These are phyloP conservation scores for Crithidia mellificae DNA, from an alignment of 208 protist genomes.

Conservation along the genomic window DNA sequence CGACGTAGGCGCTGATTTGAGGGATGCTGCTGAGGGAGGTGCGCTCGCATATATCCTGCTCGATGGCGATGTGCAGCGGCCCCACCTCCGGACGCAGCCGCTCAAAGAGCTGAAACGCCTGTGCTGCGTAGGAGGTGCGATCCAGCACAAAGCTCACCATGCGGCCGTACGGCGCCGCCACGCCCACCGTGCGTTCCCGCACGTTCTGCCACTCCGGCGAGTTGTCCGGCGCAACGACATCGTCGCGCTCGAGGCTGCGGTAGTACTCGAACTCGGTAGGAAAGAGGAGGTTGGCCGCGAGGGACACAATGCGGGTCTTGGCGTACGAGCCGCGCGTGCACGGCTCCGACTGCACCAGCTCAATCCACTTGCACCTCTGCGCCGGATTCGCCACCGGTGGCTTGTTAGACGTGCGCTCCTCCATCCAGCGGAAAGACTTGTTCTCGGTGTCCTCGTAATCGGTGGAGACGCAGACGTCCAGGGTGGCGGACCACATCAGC, in stretches of 20 bases:
- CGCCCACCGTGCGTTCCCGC: not conserved
- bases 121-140: constrained; percentile 11
- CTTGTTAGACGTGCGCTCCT: constrained; percentile 6
- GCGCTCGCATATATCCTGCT: not conserved
- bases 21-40: not conserved
- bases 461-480: constrained; percentile 11
- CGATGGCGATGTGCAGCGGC: not conserved
- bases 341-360: constrained; percentile 17
- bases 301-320: not conserved
- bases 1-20: not conserved
- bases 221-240: constrained; percentile 1
- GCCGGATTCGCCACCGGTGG: not conserved
- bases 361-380: constrained; percentile 1
- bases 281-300: constrained; percentile 8
- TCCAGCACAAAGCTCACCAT: constrained; percentile 6
- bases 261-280: constrained; percentile 9
- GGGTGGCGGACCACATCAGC: constrained; percentile 14
- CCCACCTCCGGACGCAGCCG: not conserved
- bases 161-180: not conserved
- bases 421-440: not conserved
- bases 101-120: constrained; percentile 14
- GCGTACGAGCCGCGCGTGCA: constrained; percentile 5
- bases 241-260: constrained; percentile 7
- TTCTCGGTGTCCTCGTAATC: not conserved
- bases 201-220: not conserved